Evolutionary conservation across 176 grass and related monocot species (phyloP).

Genomic region (Musa itinerans): DNA sequence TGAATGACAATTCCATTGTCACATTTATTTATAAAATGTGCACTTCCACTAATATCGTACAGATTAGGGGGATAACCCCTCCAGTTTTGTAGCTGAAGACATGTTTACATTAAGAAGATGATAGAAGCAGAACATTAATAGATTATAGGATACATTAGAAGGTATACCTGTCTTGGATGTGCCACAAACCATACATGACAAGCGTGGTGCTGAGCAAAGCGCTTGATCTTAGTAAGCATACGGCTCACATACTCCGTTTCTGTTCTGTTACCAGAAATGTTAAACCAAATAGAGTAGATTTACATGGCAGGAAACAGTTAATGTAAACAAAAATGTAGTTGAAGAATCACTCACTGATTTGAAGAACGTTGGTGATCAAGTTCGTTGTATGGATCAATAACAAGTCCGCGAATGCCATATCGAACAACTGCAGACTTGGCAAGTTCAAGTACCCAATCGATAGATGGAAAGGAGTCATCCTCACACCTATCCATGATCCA

Average conservation of each 20-base stretch:
- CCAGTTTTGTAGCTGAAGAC: conserved; percentile 80
- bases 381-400: conserved; percentile 98
- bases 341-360: conserved; percentile 48
- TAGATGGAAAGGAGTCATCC: conserved; percentile 71
- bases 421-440: conserved; percentile 84
- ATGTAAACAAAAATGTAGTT: neutral
- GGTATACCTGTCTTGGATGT: conserved; percentile 87
- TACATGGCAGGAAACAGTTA: neutral
- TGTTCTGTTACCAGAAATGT: conserved; percentile 42
- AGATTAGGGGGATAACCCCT: conserved; percentile 62
- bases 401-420: conserved; percentile 79
- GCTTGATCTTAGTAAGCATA: conserved; percentile 84
- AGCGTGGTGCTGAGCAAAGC: conserved; percentile 90
- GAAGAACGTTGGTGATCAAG: conserved; percentile 80
- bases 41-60: conserved; percentile 97
- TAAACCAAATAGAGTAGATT: conserved; percentile 9
- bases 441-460: conserved; percentile 78
- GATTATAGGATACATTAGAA: neutral
- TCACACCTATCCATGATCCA: conserved; percentile 39
- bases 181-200: conserved; percentile 99
- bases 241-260: conserved; percentile 97
- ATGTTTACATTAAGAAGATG: conserved; percentile 22
- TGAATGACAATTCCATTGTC: conserved; percentile 96
- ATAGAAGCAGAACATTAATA: conserved; percentile 8
- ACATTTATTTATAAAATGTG: conserved; percentile 99